Conservation (phyloP, 2,329 filamentous ascomycete species). For the Whalleya microplaca region DNA sequence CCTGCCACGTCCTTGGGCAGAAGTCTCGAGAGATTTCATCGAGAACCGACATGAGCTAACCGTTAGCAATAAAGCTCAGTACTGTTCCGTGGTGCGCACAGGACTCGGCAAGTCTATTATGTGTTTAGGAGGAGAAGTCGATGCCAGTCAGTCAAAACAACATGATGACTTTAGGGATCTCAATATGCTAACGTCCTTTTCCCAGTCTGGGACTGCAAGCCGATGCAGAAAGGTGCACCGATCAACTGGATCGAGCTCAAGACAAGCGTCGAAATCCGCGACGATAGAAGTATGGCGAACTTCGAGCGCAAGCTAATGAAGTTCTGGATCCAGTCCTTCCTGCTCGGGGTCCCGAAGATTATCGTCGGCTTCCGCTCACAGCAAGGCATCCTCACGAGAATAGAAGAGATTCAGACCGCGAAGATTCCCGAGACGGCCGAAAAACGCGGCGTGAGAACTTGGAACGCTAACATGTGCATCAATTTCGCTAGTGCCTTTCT, state of each 20-base stretch:
- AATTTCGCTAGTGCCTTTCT: slow-evolving; percentile 83
- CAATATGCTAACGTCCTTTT: slow-evolving; percentile 6
- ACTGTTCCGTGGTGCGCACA: slow-evolving; percentile 91
- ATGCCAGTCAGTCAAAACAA: slow-evolving; percentile 65
- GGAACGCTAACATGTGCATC: slow-evolving; percentile 94
- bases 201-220: slow-evolving; percentile 82
- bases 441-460: slow-evolving; percentile 65
- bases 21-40: slow-evolving; percentile 75
- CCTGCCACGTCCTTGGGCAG: slow-evolving; percentile 73
- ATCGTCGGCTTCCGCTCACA: slow-evolving; percentile 84
- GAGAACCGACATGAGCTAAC: slow-evolving; percentile 71
- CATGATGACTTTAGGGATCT: not conserved
- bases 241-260: slow-evolving; percentile 96
- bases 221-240: slow-evolving; percentile 63
- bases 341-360: slow-evolving; percentile 90
- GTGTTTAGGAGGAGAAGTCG: slow-evolving; percentile 90
- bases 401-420: slow-evolving; percentile 81
- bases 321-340: slow-evolving; percentile 95
- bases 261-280: slow-evolving; percentile 74
- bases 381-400: slow-evolving; percentile 69
- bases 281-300: slow-evolving; percentile 68
- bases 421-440: slow-evolving; percentile 77
- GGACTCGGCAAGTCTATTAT: slow-evolving; percentile 77
- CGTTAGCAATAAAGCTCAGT: slow-evolving; percentile 91
- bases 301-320: slow-evolving; percentile 92